Percentiles rank a stretch among this genome's conserved stretches.
Conservation (phyloP, 805 yeast genomes). For the Ogataea zsoltii region DNA sequence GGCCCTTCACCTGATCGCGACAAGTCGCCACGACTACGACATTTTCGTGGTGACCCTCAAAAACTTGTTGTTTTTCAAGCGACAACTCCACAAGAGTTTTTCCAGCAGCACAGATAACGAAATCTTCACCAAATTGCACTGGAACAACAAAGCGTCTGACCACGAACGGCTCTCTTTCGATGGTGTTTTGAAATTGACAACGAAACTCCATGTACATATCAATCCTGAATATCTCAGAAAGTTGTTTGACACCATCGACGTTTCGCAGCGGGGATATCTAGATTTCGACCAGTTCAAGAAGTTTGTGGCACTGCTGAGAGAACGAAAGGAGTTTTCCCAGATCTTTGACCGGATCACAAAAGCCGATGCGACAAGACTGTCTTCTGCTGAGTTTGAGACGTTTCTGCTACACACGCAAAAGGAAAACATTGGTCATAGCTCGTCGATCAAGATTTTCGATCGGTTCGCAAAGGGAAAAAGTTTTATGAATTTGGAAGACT, state of each 20-base stretch:
- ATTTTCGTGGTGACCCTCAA: constrained; percentile 54
- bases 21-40: constrained; percentile 50
- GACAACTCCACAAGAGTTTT: constrained; percentile 61
- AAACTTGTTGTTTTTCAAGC: constrained; percentile 55
- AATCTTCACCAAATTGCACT: constrained; percentile 53
- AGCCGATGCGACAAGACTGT: constrained; percentile 23
- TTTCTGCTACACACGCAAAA: constrained; percentile 53
- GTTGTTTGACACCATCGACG: constrained; percentile 57
- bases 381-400: constrained; percentile 32
- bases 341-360: constrained; percentile 38
- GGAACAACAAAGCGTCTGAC: constrained; percentile 48
- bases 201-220: constrained; percentile 70
- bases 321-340: constrained; percentile 56
- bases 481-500: constrained; percentile 28
- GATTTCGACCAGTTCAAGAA: constrained; percentile 72
- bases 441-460: constrained; percentile 38
- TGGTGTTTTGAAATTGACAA: constrained; percentile 66
- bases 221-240: constrained; percentile 49
- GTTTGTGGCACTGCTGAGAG: constrained; percentile 69
- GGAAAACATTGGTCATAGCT: constrained; percentile 37
- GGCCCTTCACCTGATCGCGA: constrained; percentile 77
- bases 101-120: constrained; percentile 46
- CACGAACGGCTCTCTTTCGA: constrained; percentile 52
- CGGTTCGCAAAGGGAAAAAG: constrained; percentile 34
- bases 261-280: constrained; percentile 48